Percentiles rank a stretch among this genome's conserved stretches.
Conservation (phyloP, 805 yeast genomes). For the Vanderwaltozyma polyspora region DNA sequence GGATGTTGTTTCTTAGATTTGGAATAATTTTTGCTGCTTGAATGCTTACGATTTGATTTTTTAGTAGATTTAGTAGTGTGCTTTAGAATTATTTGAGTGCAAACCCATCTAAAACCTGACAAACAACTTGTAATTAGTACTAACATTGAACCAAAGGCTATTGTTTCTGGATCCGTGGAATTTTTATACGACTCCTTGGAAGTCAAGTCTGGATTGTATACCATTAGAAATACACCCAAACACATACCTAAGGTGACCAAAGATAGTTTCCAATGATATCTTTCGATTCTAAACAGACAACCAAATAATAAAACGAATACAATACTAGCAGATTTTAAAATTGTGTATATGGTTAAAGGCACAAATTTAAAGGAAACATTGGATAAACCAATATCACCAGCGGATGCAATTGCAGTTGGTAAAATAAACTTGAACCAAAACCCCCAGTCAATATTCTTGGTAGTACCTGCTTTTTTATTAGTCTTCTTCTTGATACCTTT, state of each 20-base stretch:
- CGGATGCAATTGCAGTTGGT: constrained; percentile 81
- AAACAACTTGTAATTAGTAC: constrained; percentile 70
- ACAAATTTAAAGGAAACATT: constrained; percentile 73
- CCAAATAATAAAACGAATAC: constrained; percentile 87
- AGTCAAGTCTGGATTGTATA: constrained; percentile 37
- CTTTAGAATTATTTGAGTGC: constrained; percentile 72
- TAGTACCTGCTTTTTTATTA: neutral
- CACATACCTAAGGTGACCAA: constrained; percentile 71
- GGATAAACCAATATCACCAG: constrained; percentile 90
- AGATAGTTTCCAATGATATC: constrained; percentile 53
- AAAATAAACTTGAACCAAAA: constrained; percentile 35
- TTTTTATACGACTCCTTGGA: constrained; percentile 7
- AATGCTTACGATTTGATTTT: too few relatives aligned
- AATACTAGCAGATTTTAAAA: constrained; percentile 80
- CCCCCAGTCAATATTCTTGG: constrained; percentile 4
- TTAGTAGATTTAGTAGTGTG: too few relatives aligned
- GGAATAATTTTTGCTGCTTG: too few relatives aligned
- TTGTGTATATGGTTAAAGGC: constrained; percentile 76
- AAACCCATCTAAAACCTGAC: constrained; percentile 91
- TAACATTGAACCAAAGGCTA: constrained; percentile 50
- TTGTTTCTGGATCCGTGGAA: constrained; percentile 11
- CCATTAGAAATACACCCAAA: constrained; percentile 82
- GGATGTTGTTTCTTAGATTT: constrained; percentile 44
- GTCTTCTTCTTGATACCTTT: neutral
- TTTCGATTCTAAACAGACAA: constrained; percentile 66